These are phyloP conservation scores for Tricholoma saponaceum DNA, from an alignment of 768 basidiomycete species.

Conservation along the genomic window DNA sequence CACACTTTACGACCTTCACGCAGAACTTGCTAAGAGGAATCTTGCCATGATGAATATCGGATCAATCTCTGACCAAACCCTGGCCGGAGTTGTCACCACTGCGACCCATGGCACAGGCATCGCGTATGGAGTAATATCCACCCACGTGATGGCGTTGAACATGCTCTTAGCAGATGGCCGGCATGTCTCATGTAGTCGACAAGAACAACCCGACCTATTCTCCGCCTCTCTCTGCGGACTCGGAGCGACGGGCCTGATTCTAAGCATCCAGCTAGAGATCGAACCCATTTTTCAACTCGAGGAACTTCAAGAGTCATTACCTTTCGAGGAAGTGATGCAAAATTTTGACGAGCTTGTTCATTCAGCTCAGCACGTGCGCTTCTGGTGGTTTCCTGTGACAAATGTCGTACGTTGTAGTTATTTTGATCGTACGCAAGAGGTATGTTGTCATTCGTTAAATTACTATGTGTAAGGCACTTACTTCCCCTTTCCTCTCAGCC, in stretches of 20 bases:
- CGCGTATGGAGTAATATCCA: conserved; percentile 74
- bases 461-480: conserved; percentile 1
- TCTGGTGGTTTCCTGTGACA: conserved; percentile 93
- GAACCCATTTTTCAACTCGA: conserved; percentile 79
- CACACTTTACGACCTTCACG: conserved; percentile 71
- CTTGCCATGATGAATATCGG: conserved; percentile 92
- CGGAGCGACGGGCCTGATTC: conserved; percentile 85
- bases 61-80: conserved; percentile 93
- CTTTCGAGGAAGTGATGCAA: conserved; percentile 60
- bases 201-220: conserved; percentile 72
- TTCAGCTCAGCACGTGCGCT: conserved; percentile 83
- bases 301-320: conserved; percentile 59
- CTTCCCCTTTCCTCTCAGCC: conserved; percentile 35
- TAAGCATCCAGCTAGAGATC: conserved; percentile 72
- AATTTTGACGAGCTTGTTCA: conserved; percentile 51
- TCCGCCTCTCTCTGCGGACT: conserved; percentile 87
- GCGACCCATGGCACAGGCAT: conserved; percentile 94
- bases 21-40: conserved; percentile 53
- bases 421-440: conserved; percentile 74
- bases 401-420: conserved; percentile 68
- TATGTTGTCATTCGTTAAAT: conserved; percentile 28
- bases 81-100: conserved; percentile 90
- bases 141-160: conserved; percentile 70
- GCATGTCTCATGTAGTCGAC: conserved; percentile 61
- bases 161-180: conserved; percentile 76